Conservation (phyloP, 306 rosid species). For the Nissolia schottii region DNA sequence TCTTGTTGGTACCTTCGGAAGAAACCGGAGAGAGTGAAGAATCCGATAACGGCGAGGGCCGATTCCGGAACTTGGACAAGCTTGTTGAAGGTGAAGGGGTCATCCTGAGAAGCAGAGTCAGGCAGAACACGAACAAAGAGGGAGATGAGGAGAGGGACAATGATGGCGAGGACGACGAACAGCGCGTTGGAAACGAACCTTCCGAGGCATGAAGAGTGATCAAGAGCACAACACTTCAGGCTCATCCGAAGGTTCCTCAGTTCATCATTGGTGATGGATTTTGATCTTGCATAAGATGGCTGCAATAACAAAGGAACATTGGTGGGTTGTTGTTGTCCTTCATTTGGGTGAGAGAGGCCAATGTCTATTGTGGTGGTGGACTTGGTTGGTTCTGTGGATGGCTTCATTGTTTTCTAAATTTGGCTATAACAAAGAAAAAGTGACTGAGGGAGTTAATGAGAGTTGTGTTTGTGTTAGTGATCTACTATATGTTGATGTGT, state of each 20-base stretch:
- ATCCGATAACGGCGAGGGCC: constrained; percentile 4
- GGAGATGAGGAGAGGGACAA: constrained; percentile 40
- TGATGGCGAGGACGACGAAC: constrained; percentile 38
- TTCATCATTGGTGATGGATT: constrained; percentile 39
- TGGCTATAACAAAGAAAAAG: neutral
- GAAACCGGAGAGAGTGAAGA: constrained; percentile 51
- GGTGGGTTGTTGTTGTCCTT: neutral
- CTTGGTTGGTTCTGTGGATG: constrained; percentile 11
- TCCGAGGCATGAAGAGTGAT: constrained; percentile 44
- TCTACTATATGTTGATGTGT: neutral
- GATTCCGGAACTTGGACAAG: constrained; percentile 10
- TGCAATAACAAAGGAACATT: constrained; percentile 46
- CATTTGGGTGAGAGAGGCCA: neutral
- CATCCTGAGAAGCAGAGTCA: constrained; percentile 11
- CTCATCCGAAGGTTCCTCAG: constrained; percentile 39
- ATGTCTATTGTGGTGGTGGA: neutral
- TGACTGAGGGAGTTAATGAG: neutral
- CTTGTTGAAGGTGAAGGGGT: constrained; percentile 47
- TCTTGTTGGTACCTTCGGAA: constrained; percentile 27
- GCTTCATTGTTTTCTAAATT: neutral
- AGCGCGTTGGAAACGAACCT: constrained; percentile 40
- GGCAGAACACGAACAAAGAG: constrained; percentile 28
- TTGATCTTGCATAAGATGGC: constrained; percentile 37
- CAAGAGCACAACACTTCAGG: constrained; percentile 66
- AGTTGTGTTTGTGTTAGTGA: neutral